Evolutionary conservation across 176 grass and related monocot genomes (phyloP).

Genomic region (Musa troglodytarum): DNA sequence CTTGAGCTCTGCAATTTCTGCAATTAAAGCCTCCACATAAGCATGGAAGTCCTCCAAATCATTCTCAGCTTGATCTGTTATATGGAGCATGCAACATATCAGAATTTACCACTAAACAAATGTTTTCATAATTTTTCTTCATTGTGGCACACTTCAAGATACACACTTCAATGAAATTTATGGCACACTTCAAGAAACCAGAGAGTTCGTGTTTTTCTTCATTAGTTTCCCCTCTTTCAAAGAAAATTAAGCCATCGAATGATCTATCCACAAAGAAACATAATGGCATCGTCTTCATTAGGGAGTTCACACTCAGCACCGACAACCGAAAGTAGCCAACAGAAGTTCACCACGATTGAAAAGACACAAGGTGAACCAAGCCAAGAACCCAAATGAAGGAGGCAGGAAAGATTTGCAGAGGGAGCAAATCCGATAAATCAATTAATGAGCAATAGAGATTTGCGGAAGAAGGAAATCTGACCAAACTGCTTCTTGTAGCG

Average conservation of each 20-base stretch:
- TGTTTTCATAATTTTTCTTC: background rate
- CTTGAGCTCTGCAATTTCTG: constrained; percentile 37
- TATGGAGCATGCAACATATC: background rate
- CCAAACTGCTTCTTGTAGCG: constrained; percentile 33
- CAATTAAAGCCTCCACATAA: constrained; percentile 23
- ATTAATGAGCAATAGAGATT: background rate
- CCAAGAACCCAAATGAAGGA: constrained; percentile 12
- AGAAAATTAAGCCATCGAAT: too few species aligned
- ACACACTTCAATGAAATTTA: too few species aligned
- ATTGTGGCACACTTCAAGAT: too few species aligned
- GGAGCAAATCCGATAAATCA: background rate
- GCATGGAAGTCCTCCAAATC: constrained; percentile 30
- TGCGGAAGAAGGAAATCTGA: constrained; percentile 1
- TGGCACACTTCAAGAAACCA: too few species aligned
- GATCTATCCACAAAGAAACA: too few species aligned
- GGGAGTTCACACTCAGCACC: too few species aligned
- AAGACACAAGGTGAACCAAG: background rate
- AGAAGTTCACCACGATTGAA: background rate
- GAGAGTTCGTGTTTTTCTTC: too few species aligned
- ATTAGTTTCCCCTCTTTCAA: too few species aligned
- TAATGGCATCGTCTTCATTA: too few species aligned
- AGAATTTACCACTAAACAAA: background rate
- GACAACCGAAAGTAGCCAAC: background rate
- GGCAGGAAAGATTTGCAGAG: background rate
- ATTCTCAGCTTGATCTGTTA: constrained; percentile 33